Conservation (phyloP, 148 eudicot genomes). For the Arctostaphylos glauca region DNA sequence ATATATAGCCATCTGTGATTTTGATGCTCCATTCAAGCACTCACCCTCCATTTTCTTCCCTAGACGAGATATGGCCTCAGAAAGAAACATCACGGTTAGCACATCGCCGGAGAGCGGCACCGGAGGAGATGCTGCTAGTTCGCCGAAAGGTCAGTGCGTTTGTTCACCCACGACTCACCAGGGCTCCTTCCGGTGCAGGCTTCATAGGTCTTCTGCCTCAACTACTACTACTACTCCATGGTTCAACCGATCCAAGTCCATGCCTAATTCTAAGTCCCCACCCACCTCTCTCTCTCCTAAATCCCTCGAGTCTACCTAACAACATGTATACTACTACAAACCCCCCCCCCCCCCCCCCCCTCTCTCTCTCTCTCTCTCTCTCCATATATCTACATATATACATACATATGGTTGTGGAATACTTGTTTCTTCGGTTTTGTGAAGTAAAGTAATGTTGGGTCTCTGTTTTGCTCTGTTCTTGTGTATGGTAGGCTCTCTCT, state of each 20-base stretch:
- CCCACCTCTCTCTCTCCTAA: constrained; percentile 32
- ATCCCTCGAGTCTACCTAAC: constrained; percentile 31
- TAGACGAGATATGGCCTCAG: constrained; percentile 10
- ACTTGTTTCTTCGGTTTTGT: constrained; percentile 5
- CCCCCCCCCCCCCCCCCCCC: constrained; percentile 1
- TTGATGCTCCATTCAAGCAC: neutral
- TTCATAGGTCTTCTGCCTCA: constrained; percentile 37
- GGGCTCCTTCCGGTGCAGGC: constrained; percentile 73
- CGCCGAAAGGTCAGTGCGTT: constrained; percentile 53
- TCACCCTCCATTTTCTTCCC: neutral
- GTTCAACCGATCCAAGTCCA: constrained; percentile 57
- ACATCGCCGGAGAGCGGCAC: constrained; percentile 18
- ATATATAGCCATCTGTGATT: neutral
- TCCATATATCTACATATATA: neutral
- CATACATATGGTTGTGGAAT: neutral
- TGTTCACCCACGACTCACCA: constrained; percentile 76
- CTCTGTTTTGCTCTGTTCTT: neutral
- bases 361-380: neutral
- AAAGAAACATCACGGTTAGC: neutral
- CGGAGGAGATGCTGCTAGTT: constrained; percentile 15
- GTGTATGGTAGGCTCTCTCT: too few relatives aligned
- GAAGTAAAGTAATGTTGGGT: constrained; percentile 5
- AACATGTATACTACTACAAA: neutral
- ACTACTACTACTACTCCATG: constrained; percentile 18
- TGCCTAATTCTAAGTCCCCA: constrained; percentile 18